Evolutionary conservation across 2,329 filamentous ascomycete genomes (phyloP), one percentile per base, ranked within the genome.

Genomic region (Didymella lethalis): DNA sequence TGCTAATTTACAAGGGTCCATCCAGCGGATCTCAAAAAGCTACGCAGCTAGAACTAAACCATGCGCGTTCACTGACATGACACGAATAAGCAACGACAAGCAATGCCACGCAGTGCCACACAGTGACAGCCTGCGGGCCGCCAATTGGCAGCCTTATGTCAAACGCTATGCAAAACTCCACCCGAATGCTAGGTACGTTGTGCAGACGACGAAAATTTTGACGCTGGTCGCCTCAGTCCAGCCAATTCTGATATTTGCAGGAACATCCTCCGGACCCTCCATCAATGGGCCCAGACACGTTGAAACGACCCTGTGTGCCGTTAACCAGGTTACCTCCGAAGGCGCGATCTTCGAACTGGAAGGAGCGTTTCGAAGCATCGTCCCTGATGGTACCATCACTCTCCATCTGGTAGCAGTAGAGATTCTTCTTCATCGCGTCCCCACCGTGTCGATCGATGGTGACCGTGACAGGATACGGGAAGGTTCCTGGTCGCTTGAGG

Each of bases 381-480:
- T 75, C 55, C 28, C 69, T 62, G 58, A 86, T 80, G 16, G 78
- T 77, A 6, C 80, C 78, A 14, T 80, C 72, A 23, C 76, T 75
- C 63, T 86, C 81, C 60, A 89, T 72, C 1, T 78, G 79, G 66
- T 88, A 88, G 77, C 86, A 88, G 67, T 87, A 88, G 0, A 86
- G 77, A 60, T 84, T 81, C 72, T 88, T 89, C 61, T 82, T 75
- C 26, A 75, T 75, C 0, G 80, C 73, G 10, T 80, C 73, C 1
- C 86, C 86, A 11, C 86, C 86, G 64, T 88, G 85, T 2, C 87
- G 80, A 66, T 89, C 87, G 2, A 88, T 58, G 0, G 83, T 84
- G 40, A 89, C 79, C 0, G 83, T 87, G 1, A 88, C 79, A 0
- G 85, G 84, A 65, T 88, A 88, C 0, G 86, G 86, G 61, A 89